Conservation (phyloP, 139 green algal species). For the Chlorella sp. region DNA sequence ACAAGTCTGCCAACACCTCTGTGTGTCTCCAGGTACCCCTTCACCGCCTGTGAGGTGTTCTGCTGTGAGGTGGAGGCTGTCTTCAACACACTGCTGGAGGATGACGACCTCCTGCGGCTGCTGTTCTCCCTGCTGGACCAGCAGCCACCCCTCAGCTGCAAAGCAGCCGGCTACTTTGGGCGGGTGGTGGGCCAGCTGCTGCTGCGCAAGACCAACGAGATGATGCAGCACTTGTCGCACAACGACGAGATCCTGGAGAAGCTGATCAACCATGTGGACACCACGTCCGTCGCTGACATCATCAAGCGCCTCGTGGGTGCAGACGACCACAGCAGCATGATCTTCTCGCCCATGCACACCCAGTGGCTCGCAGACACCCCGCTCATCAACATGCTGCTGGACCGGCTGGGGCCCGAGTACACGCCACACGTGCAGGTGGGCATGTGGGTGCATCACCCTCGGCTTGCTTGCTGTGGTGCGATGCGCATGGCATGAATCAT, state of each 20-base stretch:
- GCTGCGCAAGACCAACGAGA: slow-evolving; percentile 58
- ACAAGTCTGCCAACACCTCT: not conserved
- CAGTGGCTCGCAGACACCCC: slow-evolving; percentile 72
- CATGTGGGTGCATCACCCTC: too few relatives aligned
- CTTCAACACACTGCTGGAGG: slow-evolving; percentile 81
- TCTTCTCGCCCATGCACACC: slow-evolving; percentile 31
- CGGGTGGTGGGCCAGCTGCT: slow-evolving; percentile 82
- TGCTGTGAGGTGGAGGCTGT: slow-evolving; percentile 96
- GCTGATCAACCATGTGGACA: slow-evolving; percentile 66
- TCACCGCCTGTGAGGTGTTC: slow-evolving; percentile 92
- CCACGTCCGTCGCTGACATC: slow-evolving; percentile 76
- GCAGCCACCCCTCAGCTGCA: slow-evolving; percentile 54
- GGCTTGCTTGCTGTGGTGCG: too few relatives aligned
- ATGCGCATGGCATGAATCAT: too few relatives aligned
- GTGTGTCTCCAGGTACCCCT: slow-evolving; percentile 78
- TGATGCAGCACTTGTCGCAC: slow-evolving; percentile 63
- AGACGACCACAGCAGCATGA: slow-evolving; percentile 69
- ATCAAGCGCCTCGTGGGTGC: slow-evolving; percentile 78
- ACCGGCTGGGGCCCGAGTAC: slow-evolving; percentile 31
- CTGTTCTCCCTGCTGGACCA: slow-evolving; percentile 80
- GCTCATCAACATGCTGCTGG: slow-evolving; percentile 67
- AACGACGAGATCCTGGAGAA: slow-evolving; percentile 21
- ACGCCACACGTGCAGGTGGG: slow-evolving; percentile 41
- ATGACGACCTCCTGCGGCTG: slow-evolving; percentile 62
- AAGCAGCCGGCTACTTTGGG: slow-evolving; percentile 89